Evolutionary conservation across 768 basidiomycete genomes (phyloP).

Genomic region (Rhodocollybia butyracea): DNA sequence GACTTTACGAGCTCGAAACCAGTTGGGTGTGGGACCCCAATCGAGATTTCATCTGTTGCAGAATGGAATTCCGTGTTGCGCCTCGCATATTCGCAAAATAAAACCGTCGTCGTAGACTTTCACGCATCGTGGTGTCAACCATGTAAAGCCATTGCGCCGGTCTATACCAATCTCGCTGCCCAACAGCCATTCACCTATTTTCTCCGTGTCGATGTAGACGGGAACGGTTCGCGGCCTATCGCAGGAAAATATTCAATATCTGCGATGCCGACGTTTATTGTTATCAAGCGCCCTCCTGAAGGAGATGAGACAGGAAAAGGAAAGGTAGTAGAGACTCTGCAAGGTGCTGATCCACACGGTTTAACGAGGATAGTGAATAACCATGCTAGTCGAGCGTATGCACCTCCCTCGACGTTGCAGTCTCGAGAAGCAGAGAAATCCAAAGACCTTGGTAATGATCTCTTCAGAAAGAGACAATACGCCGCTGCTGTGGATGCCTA

Average conservation of each 20-base stretch:
- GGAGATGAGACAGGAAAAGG: constrained; percentile 8
- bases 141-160: constrained; percentile 20
- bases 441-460: constrained; percentile 1
- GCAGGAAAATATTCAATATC: constrained; percentile 10
- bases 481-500: constrained; percentile 1
- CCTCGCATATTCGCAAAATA: constrained; percentile 9
- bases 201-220: constrained; percentile 19
- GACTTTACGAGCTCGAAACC: no score
- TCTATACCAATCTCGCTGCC: constrained; percentile 14
- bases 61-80: constrained; percentile 19
- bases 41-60: constrained; percentile 17
- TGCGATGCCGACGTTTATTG: constrained; percentile 20
- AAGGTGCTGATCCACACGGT: constrained; percentile 17
- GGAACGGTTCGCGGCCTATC: constrained; percentile 10
- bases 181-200: constrained; percentile 18
- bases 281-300: constrained; percentile 10
- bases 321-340: constrained; percentile 4
- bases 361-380: constrained; percentile 13
- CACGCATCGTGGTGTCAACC: constrained; percentile 19
- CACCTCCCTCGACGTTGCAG: constrained; percentile 8
- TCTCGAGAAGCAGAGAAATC: constrained; percentile 4
- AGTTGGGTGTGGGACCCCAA: no score
- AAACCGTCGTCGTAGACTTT: constrained; percentile 17
- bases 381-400: constrained; percentile 11
- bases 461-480: constrained; percentile 1